Percentiles rank a stretch among this genome's conserved stretches.
phyloP scores from a whole-genome alignment of 129 eudicot genomes.

The Arctium minus region DNA sequence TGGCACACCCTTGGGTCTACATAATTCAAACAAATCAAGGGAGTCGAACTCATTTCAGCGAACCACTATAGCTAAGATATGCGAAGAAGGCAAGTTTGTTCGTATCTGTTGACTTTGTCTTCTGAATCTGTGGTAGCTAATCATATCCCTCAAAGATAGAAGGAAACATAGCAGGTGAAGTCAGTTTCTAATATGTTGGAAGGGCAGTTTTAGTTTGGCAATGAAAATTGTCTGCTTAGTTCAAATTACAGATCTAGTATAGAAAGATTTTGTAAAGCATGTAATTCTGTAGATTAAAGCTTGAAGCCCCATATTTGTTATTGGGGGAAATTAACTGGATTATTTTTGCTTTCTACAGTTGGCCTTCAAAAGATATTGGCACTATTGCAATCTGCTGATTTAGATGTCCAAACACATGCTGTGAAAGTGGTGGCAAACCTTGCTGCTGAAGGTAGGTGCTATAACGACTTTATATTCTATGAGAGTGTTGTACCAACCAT shows the following conservation, averaged over 20 bases:
- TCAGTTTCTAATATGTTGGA: background rate
- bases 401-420: conserved; percentile 89
- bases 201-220: background rate
- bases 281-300: background rate
- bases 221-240: background rate
- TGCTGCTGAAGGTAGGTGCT: conserved; percentile 87
- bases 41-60: conserved; percentile 64
- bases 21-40: conserved; percentile 51
- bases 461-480: background rate
- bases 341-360: conserved; percentile 48
- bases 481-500: background rate
- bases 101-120: background rate
- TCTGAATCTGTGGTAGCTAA: background rate
- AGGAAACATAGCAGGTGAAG: background rate
- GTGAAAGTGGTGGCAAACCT: conserved; percentile 96
- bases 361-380: conserved; percentile 88
- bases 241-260: background rate
- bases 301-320: background rate
- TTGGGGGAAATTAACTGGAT: background rate
- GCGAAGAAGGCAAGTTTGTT: conserved; percentile 86
- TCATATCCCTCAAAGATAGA: background rate
- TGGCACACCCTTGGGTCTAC: conserved; percentile 47
- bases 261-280: conserved; percentile 8
- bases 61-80: conserved; percentile 75
- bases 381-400: conserved; percentile 68